Evolutionary conservation across 1,139 yeast species (phyloP), one percentile per base, ranked within the genome.

Genomic region (Suhomyces chickasaworum): DNA sequence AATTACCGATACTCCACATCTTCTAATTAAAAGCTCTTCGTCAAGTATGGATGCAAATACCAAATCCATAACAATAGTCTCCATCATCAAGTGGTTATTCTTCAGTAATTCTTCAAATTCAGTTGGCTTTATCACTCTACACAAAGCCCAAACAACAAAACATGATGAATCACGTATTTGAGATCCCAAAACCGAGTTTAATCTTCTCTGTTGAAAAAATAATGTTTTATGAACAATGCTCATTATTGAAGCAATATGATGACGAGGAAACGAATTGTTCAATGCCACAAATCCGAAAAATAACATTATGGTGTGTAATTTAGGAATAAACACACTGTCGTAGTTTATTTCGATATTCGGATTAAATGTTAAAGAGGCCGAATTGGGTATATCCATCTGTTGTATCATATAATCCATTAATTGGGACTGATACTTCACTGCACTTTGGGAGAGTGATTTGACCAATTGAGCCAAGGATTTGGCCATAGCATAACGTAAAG

Each of bases 151-250:
- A 7, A 70, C 45, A 2, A 88, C 80, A 60, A 86, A 91, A 60
- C 95, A 87, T 0, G 95, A 83, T 0, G 97, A 83, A 61, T 91
- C 98, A 44, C 96, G 74, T 1, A 91, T 77, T 53, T 84, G 89
- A 2, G 78, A 67, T 0, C 96, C 96, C 10, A 78, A 59, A 0
- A 81, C 70, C 13, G 73, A 66, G 0, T 81, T 76, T 12, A 81
- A 61, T 42, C 76, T 61, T 35, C 67, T 63, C 47, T 83, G 85
- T 46, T 80, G 83, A 49, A 85, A 76, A 40, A 73, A 77, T 5
- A 83, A 61, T 0, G 87, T 78, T 16, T 64, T 56, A 44, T 71
- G 73, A n/a, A 63, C 59, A n/a, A 73, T 52, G 18, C 68, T 58
- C n/a, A 72, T 51, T 6, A 69, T 47, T 0, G 41, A 38, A 0